Percentiles rank a stretch among this genome's conserved stretches.
Evolutionary conservation across 306 rosid genomes (phyloP).

Genomic region (Dalbergia oliveri): DNA sequence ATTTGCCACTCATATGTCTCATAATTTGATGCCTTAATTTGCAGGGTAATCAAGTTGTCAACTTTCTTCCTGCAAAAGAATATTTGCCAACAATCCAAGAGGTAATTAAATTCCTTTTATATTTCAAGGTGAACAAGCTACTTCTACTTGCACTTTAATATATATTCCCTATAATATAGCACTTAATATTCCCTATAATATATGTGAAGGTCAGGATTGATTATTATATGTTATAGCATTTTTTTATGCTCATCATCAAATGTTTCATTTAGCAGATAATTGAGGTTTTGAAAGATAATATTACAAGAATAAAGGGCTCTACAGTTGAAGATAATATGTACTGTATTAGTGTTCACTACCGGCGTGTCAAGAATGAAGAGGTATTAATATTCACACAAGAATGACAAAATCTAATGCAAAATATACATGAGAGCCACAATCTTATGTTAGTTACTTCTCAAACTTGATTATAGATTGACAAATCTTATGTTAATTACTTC

Average conservation of each 20-base stretch:
- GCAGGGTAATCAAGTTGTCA: slow-evolving; percentile 62
- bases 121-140: background rate
- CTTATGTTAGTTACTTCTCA: too few species aligned
- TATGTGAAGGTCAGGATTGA: background rate
- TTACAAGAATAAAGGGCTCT: slow-evolving; percentile 48
- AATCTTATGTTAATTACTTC: slow-evolving; percentile 10
- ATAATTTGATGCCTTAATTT: slow-evolving; percentile 17
- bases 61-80: slow-evolving; percentile 61
- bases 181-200: background rate
- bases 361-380: slow-evolving; percentile 62
- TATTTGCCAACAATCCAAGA: slow-evolving; percentile 55
- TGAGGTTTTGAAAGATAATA: slow-evolving; percentile 45
- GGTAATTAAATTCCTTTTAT: slow-evolving; percentile 46
- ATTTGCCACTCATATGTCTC: background rate
- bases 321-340: slow-evolving; percentile 61
- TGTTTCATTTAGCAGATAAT: slow-evolving; percentile 50
- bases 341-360: slow-evolving; percentile 62
- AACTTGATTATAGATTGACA: too few species aligned
- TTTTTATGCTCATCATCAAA: background rate
- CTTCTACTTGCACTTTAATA: background rate
- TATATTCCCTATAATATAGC: background rate
- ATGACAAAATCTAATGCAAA: background rate
- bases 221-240: background rate
- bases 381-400: slow-evolving; percentile 39
- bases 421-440: too few species aligned